Conservation (phyloP, 1,284 basidiomycete genomes). For the Wolfiporia cocos region DNA sequence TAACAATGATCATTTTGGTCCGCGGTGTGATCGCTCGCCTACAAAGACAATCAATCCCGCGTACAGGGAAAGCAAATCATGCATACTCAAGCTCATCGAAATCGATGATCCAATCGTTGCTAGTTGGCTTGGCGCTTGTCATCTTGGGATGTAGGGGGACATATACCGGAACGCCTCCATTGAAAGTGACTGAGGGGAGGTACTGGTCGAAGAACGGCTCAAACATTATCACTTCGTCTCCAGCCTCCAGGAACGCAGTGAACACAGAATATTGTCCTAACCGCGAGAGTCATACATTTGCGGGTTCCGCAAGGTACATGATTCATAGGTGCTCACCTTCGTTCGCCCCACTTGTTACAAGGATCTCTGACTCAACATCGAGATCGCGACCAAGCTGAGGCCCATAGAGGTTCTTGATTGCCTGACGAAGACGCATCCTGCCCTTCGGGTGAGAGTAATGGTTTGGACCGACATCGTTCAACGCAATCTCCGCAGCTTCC, state of each 20-base stretch:
- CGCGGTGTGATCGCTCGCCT: constrained; percentile 80
- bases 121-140: constrained; percentile 50
- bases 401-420: constrained; percentile 77
- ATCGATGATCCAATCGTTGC: constrained; percentile 83
- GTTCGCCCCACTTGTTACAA: constrained; percentile 95
- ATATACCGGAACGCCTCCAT: constrained; percentile 89
- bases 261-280: constrained; percentile 85
- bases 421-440: constrained; percentile 78
- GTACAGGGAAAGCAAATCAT: not conserved
- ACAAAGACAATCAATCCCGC: not conserved
- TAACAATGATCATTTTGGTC: constrained; percentile 90
- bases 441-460: constrained; percentile 93
- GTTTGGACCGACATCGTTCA: constrained; percentile 65
- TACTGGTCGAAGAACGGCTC: constrained; percentile 99
- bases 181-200: constrained; percentile 87
- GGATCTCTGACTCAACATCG: constrained; percentile 83
- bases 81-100: constrained; percentile 76
- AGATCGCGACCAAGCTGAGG: constrained; percentile 69
- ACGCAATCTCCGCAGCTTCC: constrained; percentile 68
- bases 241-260: constrained; percentile 81
- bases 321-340: constrained; percentile 53
- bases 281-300: constrained; percentile 1
- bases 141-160: constrained; percentile 90
- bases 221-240: constrained; percentile 97
- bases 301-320: not conserved